Evolutionary conservation across 75 land plant species (phyloP).

Genomic region (Cryptomeria japonica): DNA sequence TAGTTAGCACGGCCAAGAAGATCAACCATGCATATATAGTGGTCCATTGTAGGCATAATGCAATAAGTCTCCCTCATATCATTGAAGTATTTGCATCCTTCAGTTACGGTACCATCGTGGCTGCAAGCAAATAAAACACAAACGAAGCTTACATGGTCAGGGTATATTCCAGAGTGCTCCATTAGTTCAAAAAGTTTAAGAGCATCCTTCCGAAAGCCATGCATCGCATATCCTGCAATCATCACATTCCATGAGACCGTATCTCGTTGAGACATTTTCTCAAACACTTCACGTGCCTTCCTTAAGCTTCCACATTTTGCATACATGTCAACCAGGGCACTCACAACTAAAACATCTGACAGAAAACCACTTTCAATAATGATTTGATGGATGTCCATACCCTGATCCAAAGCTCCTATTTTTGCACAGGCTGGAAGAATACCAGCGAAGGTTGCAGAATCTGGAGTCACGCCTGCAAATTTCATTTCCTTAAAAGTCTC

Average conservation of each 20-base stretch:
- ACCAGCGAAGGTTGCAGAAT: slow-evolving; percentile 9
- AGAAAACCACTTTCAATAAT: slow-evolving; percentile 38
- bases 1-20: slow-evolving; percentile 20
- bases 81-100: not conserved
- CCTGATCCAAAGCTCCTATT: slow-evolving; percentile 36
- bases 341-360: slow-evolving; percentile 35
- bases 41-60: slow-evolving; percentile 15
- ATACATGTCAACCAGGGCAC: slow-evolving; percentile 66
- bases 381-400: slow-evolving; percentile 47
- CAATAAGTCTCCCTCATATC: slow-evolving; percentile 6
- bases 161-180: slow-evolving; percentile 13
- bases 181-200: slow-evolving; percentile 44
- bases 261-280: slow-evolving; percentile 30
- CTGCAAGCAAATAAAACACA: slow-evolving; percentile 14
- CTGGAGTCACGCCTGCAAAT: not conserved
- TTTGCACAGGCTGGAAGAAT: slow-evolving; percentile 13
- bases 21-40: slow-evolving; percentile 25
- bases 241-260: slow-evolving; percentile 58
- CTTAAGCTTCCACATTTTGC: slow-evolving; percentile 63
- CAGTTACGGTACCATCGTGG: not conserved
- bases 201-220: slow-evolving; percentile 50
- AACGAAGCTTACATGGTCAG: slow-evolving; percentile 1
- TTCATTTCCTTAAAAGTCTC: slow-evolving; percentile 5
- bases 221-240: slow-evolving; percentile 52
- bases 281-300: slow-evolving; percentile 33